Percentiles rank a stretch among this genome's conserved stretches.
Conservation (phyloP, 1,284 basidiomycete species). For the Crepidotus sp. region DNA sequence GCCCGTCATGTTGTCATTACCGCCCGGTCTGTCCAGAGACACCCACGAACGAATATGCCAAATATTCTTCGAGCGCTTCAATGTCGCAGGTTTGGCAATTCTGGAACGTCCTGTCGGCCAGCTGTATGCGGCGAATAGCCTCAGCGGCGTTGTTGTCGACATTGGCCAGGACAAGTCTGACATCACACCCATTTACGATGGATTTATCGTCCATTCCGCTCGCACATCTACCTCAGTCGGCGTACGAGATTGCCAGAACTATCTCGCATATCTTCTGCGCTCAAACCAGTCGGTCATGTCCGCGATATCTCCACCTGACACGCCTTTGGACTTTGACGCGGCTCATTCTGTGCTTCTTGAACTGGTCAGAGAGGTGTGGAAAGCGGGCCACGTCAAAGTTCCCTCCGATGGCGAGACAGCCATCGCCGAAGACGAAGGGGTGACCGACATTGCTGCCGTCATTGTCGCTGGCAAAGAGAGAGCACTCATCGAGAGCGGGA, state of each 20-base stretch:
- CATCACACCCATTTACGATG: slow-evolving; percentile 76
- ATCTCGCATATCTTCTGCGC: slow-evolving; percentile 65
- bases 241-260: slow-evolving; percentile 63
- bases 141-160: slow-evolving; percentile 80
- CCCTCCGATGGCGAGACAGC: slow-evolving; percentile 64
- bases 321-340: slow-evolving; percentile 36
- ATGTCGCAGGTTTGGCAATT: slow-evolving; percentile 78
- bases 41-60: slow-evolving; percentile 73
- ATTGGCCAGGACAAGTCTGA: slow-evolving; percentile 73
- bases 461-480: slow-evolving; percentile 75
- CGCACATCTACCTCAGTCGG: slow-evolving; percentile 60
- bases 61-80: slow-evolving; percentile 94
- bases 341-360: slow-evolving; percentile 45
- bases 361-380: slow-evolving; percentile 52
- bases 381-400: slow-evolving; percentile 56
- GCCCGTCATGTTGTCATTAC: slow-evolving; percentile 70
- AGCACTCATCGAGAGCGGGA: slow-evolving; percentile 71
- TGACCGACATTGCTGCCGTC: slow-evolving; percentile 78
- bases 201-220: slow-evolving; percentile 54
- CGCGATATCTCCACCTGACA: slow-evolving; percentile 47
- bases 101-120: slow-evolving; percentile 82
- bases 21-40: slow-evolving; percentile 62
- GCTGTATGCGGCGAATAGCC: slow-evolving; percentile 72
- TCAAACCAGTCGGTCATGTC: slow-evolving; percentile 58
- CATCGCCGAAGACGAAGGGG: slow-evolving; percentile 72